Evolutionary conservation across 1,139 yeast species (phyloP), one percentile per base, ranked within the genome.

Genomic region (Cylindricascospora bacillispora): DNA sequence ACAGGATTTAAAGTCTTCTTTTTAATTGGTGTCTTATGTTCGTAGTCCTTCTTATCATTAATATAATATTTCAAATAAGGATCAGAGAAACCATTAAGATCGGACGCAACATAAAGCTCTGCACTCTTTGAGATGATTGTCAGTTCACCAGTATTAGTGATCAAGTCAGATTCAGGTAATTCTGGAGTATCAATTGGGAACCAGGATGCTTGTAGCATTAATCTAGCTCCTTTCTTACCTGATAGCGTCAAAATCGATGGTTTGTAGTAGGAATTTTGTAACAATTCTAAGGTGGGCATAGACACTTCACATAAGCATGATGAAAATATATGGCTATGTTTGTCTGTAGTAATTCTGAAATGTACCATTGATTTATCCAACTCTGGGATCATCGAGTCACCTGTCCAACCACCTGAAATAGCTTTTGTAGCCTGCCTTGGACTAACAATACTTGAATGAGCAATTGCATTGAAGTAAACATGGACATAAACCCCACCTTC

Each of bases 11-110:
- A 67, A 1, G 95, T 83, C 65, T 75, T 85, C 65, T 86, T 89
- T 39, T 71, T 60, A 26, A 76, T 76, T 56, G 82, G 77, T 24
- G 95, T 70, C 62, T 82, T 83, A 62, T 62, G 72, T 43, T 73
- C 61, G 9, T 47, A 32, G 22, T 59, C 59, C 6, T 75, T 72
- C 38, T 67, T 63, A 17, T 76, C 75, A 50, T 82, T 72, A 48
- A 83, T 56, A 45, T 58, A 70, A 36, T 82, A 66, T 46, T 74
- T 69, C 35, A 75, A 66, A 49, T 74, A 89, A 37, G 99, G 99
- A 57, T 89, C 99, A 6, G 95, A 82, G 52, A 78, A 79, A 32
- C 97, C 97, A 42, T 79, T 77, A 16, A 82, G 63, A 55, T 89
- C 99, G 15, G 89, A 92, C 10, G 94, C 66, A 29, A 78, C 70